Percentiles rank a stretch among this genome's conserved stretches.
phyloP scores from a whole-genome alignment of 1,284 basidiomycete genomes.

The Ganoderma meredithae region DNA sequence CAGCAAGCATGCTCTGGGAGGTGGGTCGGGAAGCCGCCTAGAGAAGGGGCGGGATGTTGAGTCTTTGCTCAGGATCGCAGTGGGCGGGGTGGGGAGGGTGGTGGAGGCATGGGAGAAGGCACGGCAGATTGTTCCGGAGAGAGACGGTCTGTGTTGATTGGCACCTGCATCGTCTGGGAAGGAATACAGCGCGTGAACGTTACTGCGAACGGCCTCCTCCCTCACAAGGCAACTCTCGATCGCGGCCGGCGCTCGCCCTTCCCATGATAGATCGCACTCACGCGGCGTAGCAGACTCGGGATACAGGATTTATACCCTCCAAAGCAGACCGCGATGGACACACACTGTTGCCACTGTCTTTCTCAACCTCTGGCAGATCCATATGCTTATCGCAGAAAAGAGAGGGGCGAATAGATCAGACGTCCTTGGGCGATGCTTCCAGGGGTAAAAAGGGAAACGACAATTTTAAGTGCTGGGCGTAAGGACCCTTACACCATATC shows the following conservation, averaged over 20 bases:
- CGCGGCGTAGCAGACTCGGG: neutral
- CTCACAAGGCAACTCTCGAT: neutral
- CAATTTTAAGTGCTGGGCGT: neutral
- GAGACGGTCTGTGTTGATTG: constrained; percentile 5
- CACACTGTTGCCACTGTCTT: neutral
- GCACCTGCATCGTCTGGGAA: neutral
- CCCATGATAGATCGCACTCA: constrained; percentile 5
- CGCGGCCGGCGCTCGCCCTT: neutral
- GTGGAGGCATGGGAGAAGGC: constrained; percentile 4
- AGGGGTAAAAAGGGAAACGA: neutral
- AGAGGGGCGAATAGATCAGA: neutral
- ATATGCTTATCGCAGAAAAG: too few species aligned
- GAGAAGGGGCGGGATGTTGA: neutral
- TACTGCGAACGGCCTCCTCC: neutral
- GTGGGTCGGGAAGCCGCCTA: constrained; percentile 4
- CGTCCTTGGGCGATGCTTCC: neutral
- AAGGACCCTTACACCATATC: neutral
- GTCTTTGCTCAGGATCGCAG: constrained; percentile 1
- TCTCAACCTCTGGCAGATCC: neutral
- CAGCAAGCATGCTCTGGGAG: constrained; percentile 12
- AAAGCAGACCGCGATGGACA: too few species aligned
- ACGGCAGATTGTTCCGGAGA: neutral
- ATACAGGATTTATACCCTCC: neutral
- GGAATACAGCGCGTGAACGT: neutral
- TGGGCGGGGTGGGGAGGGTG: neutral